A percentile compares a stretch with the other conserved stretches of the same genome.
Conservation (phyloP, 169 alveolate species). For the Theileria luwenshuni region DNA sequence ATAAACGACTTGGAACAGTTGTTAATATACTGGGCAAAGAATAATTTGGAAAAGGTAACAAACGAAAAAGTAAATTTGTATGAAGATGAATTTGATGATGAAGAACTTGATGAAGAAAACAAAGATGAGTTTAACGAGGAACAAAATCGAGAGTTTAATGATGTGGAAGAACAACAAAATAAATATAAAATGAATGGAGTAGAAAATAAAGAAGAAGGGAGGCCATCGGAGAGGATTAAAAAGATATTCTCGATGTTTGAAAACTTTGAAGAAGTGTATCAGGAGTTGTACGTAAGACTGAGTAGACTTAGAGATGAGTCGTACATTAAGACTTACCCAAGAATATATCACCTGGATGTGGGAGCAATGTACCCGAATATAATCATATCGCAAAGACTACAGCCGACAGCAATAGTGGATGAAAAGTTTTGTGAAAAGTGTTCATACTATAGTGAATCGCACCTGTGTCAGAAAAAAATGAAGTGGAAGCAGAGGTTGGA, state of each 20-base stretch:
- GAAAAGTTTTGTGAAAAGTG: slow-evolving; percentile 94
- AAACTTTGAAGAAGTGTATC: slow-evolving; percentile 55
- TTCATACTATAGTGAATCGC: slow-evolving; percentile 88
- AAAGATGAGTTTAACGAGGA: too few relatives aligned
- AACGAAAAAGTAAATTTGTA: background rate
- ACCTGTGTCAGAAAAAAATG: slow-evolving; percentile 86
- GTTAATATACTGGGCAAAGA: slow-evolving; percentile 80
- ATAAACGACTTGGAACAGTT: slow-evolving; percentile 81
- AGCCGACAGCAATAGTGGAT: slow-evolving; percentile 97
- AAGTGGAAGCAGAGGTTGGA: slow-evolving; percentile 95
- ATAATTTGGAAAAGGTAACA: background rate
- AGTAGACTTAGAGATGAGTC: slow-evolving; percentile 47
- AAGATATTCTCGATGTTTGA: slow-evolving; percentile 32
- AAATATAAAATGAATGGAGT: background rate
- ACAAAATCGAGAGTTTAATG: background rate
- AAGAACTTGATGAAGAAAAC: too few relatives aligned
- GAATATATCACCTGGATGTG: slow-evolving; percentile 94
- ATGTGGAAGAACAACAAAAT: too few relatives aligned
- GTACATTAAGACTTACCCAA: slow-evolving; percentile 47
- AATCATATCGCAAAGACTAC: slow-evolving; percentile 96
- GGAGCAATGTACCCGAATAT: slow-evolving; percentile 99
- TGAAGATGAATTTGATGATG: background rate
- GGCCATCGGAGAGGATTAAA: slow-evolving; percentile 39
- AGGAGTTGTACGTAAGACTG: slow-evolving; percentile 29
- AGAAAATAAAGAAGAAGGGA: background rate